These are phyloP conservation scores for Backusella parvicylindrica DNA, from an alignment of 192 early-diverging fungal genomes.

Conservation along the genomic window DNA sequence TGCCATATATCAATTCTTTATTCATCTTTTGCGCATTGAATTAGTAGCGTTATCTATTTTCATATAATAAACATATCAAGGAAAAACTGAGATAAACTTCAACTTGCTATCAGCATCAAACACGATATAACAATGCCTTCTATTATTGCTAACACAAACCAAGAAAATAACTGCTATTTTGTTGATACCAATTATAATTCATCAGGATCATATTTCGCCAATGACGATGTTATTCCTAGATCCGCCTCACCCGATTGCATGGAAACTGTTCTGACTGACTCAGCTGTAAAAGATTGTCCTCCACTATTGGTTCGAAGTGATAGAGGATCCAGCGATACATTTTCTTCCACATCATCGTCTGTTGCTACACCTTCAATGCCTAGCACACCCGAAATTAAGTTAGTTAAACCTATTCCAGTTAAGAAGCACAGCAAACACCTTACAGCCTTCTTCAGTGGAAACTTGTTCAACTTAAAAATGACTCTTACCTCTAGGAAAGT, in stretches of 20 bases:
- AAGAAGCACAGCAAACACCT: slow-evolving; percentile 4
- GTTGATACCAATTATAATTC: neutral
- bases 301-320: neutral
- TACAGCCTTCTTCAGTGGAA: neutral
- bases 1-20: neutral
- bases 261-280: neutral
- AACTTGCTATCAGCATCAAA: neutral
- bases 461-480: slow-evolving; percentile 6
- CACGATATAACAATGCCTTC: neutral
- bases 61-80: neutral
- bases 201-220: neutral
- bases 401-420: neutral
- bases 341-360: neutral
- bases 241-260: neutral
- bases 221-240: neutral
- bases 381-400: neutral
- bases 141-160: neutral
- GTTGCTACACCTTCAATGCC: neutral
- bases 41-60: neutral
- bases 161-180: neutral
- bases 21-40: neutral
- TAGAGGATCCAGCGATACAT: slow-evolving; percentile 11
- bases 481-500: neutral
- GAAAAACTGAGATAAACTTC: neutral
- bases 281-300: neutral